These are phyloP conservation scores for Phialemonium atrogriseum DNA, from an alignment of 2,329 filamentous ascomycete genomes.

Conservation along the genomic window DNA sequence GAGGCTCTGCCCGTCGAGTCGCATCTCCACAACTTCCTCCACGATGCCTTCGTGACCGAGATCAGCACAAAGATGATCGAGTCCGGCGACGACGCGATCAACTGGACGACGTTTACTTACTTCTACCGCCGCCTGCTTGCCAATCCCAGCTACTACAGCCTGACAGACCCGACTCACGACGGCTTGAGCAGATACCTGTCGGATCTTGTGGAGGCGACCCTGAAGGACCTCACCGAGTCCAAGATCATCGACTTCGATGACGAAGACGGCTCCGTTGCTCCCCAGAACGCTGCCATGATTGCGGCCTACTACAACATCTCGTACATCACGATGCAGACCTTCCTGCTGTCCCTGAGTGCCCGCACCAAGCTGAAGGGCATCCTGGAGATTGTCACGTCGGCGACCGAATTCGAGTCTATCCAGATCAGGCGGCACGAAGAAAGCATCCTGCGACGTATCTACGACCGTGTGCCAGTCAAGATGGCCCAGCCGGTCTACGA, in stretches of 20 bases:
- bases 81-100: slow-evolving; percentile 92
- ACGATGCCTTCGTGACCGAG: slow-evolving; percentile 94
- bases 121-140: slow-evolving; percentile 92
- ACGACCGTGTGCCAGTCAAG: slow-evolving; percentile 91
- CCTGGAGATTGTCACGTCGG: slow-evolving; percentile 92
- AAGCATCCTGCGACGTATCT: slow-evolving; percentile 77
- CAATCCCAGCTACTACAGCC: slow-evolving; percentile 92
- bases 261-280: slow-evolving; percentile 80
- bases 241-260: slow-evolving; percentile 96
- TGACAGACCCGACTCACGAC: slow-evolving; percentile 83
- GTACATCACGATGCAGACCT: slow-evolving; percentile 98
- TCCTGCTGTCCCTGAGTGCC: slow-evolving; percentile 80
- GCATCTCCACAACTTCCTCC: slow-evolving; percentile 81
- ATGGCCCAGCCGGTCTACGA: slow-evolving; percentile 81
- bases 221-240: slow-evolving; percentile 83
- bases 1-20: slow-evolving; percentile 95
- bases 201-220: slow-evolving; percentile 84
- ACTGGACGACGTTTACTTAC: slow-evolving; percentile 98
- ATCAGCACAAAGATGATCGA: slow-evolving; percentile 94
- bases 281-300: slow-evolving; percentile 95
- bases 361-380: slow-evolving; percentile 95
- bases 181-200: slow-evolving; percentile 91
- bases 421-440: slow-evolving; percentile 93
- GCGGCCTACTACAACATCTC: slow-evolving; percentile 99
- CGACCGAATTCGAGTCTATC: slow-evolving; percentile 91